A percentile compares a stretch with the other conserved stretches of the same genome.
phyloP scores from a whole-genome alignment of 2,329 filamentous ascomycete genomes.

The Cylindrodendrum hubeiense region DNA sequence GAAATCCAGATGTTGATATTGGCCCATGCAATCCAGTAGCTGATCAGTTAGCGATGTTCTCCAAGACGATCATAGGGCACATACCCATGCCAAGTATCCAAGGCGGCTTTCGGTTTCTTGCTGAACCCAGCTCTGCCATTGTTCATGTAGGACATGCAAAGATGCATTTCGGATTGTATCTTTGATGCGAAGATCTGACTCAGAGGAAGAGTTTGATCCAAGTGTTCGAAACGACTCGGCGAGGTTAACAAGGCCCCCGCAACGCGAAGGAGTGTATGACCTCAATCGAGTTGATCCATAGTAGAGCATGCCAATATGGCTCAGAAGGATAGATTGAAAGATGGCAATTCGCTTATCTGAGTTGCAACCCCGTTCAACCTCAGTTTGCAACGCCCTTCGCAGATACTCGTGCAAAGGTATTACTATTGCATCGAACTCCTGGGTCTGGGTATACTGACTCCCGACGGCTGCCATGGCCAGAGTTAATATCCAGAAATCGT shows the following conservation, averaged over 20 bases:
- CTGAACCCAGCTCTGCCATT: slow-evolving; percentile 16
- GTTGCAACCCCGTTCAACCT: not conserved
- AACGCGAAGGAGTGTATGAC: not conserved
- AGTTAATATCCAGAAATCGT: slow-evolving; percentile 37
- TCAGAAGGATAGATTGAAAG: slow-evolving; percentile 31
- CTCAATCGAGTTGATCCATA: slow-evolving; percentile 11
- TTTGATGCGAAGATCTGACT: not conserved
- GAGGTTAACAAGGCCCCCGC: not conserved
- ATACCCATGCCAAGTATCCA: slow-evolving; percentile 29
- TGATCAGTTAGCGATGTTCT: not conserved
- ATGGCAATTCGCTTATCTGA: not conserved
- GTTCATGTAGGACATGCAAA: not conserved
- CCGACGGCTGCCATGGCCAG: slow-evolving; percentile 40
- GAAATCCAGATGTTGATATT: slow-evolving; percentile 12
- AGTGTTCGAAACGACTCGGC: not conserved
- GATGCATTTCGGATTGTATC: slow-evolving; percentile 8
- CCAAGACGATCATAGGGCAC: slow-evolving; percentile 3
- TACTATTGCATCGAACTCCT: slow-evolving; percentile 36
- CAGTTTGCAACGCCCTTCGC: slow-evolving; percentile 19
- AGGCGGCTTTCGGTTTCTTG: slow-evolving; percentile 25
- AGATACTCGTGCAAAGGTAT: slow-evolving; percentile 42
- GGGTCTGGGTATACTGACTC: slow-evolving; percentile 39
- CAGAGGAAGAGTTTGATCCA: not conserved
- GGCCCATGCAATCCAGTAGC: slow-evolving; percentile 21
- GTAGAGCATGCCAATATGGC: slow-evolving; percentile 25